Percentiles rank a stretch among this genome's conserved stretches.
Conservation (phyloP, 768 basidiomycete species). For the Solioccasus polychromus region DNA sequence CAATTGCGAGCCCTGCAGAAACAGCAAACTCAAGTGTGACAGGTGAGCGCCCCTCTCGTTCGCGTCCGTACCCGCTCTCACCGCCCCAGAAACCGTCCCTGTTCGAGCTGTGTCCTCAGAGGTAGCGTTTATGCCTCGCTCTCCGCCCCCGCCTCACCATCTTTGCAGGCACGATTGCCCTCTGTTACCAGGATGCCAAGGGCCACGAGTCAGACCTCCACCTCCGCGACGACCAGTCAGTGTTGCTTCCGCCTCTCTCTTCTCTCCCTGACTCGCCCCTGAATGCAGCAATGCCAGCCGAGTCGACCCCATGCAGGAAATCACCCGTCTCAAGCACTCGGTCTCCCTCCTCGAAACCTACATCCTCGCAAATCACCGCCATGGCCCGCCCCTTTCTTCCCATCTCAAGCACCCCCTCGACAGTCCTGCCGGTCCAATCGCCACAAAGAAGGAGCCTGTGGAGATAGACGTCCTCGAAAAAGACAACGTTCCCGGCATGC, state of each 20-base stretch:
- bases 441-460: conserved; percentile 52
- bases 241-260: not conserved
- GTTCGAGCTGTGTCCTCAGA: conserved; percentile 81
- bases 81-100: conserved; percentile 70
- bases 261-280: conserved; percentile 39
- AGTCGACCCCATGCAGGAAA: conserved; percentile 40
- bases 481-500: conserved; percentile 56
- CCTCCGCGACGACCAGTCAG: conserved; percentile 52
- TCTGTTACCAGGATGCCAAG: conserved; percentile 75
- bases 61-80: not conserved
- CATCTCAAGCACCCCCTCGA: conserved; percentile 28
- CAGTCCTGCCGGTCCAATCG: conserved; percentile 29
- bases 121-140: conserved; percentile 42
- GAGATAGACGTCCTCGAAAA: conserved; percentile 48
- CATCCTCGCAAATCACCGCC: conserved; percentile 32
- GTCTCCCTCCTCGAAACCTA: conserved; percentile 38
- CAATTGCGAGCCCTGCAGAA: conserved; percentile 86
- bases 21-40: conserved; percentile 87
- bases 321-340: conserved; percentile 40
- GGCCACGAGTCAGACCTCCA: conserved; percentile 57
- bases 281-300: conserved; percentile 29
- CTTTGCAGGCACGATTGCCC: conserved; percentile 66
- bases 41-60: conserved; percentile 43
- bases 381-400: conserved; percentile 13
- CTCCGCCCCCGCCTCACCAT: conserved; percentile 12